Conservation (phyloP, 257 asterid genomes). For the Przewalskia tangutica region DNA sequence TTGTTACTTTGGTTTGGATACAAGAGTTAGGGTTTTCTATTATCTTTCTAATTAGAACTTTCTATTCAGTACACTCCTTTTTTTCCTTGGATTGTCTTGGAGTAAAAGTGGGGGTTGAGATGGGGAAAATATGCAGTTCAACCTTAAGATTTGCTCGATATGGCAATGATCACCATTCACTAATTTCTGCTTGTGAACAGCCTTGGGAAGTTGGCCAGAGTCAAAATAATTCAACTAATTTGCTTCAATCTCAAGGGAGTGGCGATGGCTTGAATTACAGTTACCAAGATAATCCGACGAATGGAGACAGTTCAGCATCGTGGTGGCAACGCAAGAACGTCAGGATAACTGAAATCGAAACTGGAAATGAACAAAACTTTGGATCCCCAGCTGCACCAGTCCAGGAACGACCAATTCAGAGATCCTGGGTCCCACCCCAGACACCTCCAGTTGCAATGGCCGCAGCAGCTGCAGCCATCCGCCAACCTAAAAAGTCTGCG, state of each 20-base stretch:
- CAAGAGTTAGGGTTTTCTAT: neutral
- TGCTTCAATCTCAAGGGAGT: constrained; percentile 34
- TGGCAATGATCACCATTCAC: neutral
- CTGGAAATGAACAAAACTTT: constrained; percentile 29
- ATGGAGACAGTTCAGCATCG: constrained; percentile 36
- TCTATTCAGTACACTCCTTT: neutral
- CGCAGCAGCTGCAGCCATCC: constrained; percentile 91
- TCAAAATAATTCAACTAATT: constrained; percentile 23
- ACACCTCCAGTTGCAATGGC: constrained; percentile 93
- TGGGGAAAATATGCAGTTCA: neutral
- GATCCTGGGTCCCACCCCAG: constrained; percentile 94
- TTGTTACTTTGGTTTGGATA: neutral
- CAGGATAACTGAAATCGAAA: constrained; percentile 58
- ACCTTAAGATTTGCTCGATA: neutral
- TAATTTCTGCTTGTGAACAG: constrained; percentile 30
- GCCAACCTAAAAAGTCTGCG: constrained; percentile 69
- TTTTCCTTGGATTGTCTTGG: neutral
- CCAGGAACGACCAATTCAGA: constrained; percentile 38
- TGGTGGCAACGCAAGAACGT: constrained; percentile 58
- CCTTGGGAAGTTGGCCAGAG: constrained; percentile 77
- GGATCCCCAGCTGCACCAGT: constrained; percentile 20
- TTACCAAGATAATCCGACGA: constrained; percentile 31
- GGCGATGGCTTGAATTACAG: constrained; percentile 18
- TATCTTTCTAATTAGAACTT: neutral
- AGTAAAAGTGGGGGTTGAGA: neutral